Percentiles rank a stretch among this genome's conserved stretches.
Conservation (phyloP, 441 rosid species). For the Pelargonium myrrhifolium region DNA sequence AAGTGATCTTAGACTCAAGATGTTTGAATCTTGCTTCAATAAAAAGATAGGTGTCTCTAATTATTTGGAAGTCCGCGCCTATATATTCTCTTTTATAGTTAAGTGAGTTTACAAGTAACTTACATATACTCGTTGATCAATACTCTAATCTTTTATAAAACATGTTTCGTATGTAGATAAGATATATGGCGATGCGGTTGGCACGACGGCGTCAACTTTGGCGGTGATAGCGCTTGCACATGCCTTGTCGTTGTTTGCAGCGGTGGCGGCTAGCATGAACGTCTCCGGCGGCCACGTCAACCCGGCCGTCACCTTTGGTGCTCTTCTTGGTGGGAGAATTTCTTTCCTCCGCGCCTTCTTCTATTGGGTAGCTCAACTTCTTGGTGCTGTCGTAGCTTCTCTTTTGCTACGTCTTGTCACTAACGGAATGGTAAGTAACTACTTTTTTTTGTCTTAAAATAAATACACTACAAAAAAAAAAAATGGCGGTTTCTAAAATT, state of each 20-base stretch:
- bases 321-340: conserved; percentile 67
- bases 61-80: too few relatives aligned
- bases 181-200: conserved; percentile 32
- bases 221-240: conserved; percentile 64
- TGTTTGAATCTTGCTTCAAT: too few relatives aligned
- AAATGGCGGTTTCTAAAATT: too few relatives aligned
- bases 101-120: too few relatives aligned
- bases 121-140: too few relatives aligned
- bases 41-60: too few relatives aligned
- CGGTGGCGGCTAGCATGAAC: conserved; percentile 57
- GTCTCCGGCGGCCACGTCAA: conserved; percentile 72
- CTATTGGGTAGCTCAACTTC: conserved; percentile 50
- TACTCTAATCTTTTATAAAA: too few relatives aligned
- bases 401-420: conserved; percentile 56
- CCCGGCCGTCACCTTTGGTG: conserved; percentile 72
- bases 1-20: too few relatives aligned
- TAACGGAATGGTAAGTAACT: conserved; percentile 44
- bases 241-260: conserved; percentile 59
- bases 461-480: too few relatives aligned
- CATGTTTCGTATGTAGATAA: conserved; percentile 47
- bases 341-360: conserved; percentile 38
- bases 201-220: conserved; percentile 41
- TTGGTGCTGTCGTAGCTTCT: conserved; percentile 45
- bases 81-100: too few relatives aligned
- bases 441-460: too few relatives aligned